Conservation (phyloP, 164 flowering plant genomes). For the Tinospora cordifolia region DNA sequence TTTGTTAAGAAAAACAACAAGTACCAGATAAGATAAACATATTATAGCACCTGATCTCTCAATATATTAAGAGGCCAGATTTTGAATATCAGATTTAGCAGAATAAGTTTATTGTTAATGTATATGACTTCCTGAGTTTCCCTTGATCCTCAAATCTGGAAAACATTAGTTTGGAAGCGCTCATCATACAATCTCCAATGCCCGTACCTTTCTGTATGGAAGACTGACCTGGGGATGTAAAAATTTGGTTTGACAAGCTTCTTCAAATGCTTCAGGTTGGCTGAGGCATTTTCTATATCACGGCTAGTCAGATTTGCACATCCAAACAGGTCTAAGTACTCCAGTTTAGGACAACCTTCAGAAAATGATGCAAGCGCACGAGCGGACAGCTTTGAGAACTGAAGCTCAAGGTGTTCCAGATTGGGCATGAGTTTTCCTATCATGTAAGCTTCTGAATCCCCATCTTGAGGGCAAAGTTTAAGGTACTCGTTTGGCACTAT, state of each 20-base stretch:
- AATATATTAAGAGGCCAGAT: neutral
- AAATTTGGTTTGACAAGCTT: conserved; percentile 60
- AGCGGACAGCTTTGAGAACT: conserved; percentile 60
- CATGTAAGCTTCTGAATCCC: conserved; percentile 60
- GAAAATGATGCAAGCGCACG: conserved; percentile 53
- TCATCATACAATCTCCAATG: conserved; percentile 93
- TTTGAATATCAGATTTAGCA: neutral
- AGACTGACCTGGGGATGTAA: conserved; percentile 61
- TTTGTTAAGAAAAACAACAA: neutral
- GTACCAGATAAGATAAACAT: neutral
- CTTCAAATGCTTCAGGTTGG: conserved; percentile 51
- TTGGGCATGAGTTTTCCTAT: conserved; percentile 60
- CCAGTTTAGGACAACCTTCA: conserved; percentile 53
- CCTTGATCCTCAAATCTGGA: conserved; percentile 40
- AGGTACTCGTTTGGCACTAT: conserved; percentile 69
- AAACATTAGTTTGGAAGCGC: conserved; percentile 69
- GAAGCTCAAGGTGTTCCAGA: conserved; percentile 61
- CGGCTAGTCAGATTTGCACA: conserved; percentile 70
- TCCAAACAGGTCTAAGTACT: conserved; percentile 64
- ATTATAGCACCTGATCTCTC: neutral
- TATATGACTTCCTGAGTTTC: neutral
- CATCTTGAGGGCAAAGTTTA: conserved; percentile 70
- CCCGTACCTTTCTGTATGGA: conserved; percentile 68
- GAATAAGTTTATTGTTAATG: neutral
- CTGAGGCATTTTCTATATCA: conserved; percentile 45